Base-by-base conservation (phyloP, 371 early-diverging fungal genomes). In the Mucor racemosus region DNA sequence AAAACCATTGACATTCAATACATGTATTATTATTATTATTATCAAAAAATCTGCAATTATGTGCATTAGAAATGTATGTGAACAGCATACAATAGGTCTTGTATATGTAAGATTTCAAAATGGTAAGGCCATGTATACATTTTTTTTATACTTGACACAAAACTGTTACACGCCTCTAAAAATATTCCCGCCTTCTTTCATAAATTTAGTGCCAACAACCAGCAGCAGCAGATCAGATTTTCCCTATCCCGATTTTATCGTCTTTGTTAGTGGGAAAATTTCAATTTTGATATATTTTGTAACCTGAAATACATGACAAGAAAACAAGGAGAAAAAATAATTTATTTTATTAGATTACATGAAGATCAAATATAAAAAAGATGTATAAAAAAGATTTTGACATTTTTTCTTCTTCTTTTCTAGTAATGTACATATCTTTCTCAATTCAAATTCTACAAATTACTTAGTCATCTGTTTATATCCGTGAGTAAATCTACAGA, bases 341-440 rank as follows among this genome's bases (percentile, higher is more conserved):
- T 44, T 44, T 44, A 17, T 17, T 44, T 44, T 44, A 44, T 17
- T 44, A 44, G n/a, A 44, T 44, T 44, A n/a, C n/a, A 44, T 44
- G 17, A 44, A 44, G 26, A 17, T 44, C 44, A 44, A 7, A 17
- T 44, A 44, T 44, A 17, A 44, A 44, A 3, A 44, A 44, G 3
- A 44, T 44, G 17, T 15, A 44, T n/a, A 44, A n/a, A 26, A 26
- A 26, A 26, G 3, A 26, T 1, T 44, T 44, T 44, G 44, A 44
- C 44, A 44, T 44, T 44, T 44, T 44, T 44, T 44, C 44, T 44
- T 44, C 44, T 44, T 44, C 44, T 44, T 44, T 44, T 44, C 44
- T 44, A n/a, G 44, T 44, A n/a, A 17, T 44, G 44, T 15, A 44
- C 44, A 44, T 17, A 17, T 44, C n/a, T 44, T 44, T 44, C 44